Percentiles rank a stretch among this genome's conserved stretches.
Conservation (phyloP, 1,139 yeast species). For the Blastobotrys aristatus region DNA sequence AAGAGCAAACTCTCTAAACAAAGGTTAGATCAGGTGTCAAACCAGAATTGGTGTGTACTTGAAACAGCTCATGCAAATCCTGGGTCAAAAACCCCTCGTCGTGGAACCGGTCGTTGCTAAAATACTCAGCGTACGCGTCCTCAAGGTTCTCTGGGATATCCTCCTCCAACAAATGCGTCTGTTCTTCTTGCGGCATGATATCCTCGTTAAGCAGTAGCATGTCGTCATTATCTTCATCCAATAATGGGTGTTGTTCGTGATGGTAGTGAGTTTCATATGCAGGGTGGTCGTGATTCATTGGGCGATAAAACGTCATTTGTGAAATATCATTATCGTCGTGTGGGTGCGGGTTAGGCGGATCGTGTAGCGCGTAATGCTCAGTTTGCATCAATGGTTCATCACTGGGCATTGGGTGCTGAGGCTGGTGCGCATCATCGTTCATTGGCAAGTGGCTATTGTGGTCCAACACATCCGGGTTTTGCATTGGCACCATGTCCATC, state of each 20-base stretch:
- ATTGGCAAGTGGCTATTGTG: neutral
- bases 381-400: neutral
- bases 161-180: constrained; percentile 22
- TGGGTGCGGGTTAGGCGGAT: neutral
- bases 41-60: constrained; percentile 15
- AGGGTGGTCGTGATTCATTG: constrained; percentile 8
- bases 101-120: constrained; percentile 15
- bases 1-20: constrained; percentile 6
- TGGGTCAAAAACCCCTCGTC: constrained; percentile 15
- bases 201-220: constrained; percentile 26
- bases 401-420: neutral
- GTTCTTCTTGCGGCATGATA: constrained; percentile 28
- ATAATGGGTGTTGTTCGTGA: neutral
- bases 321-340: constrained; percentile 1
- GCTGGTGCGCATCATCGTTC: neutral
- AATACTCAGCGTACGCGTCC: constrained; percentile 22
- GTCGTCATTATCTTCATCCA: constrained; percentile 15
- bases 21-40: constrained; percentile 15
- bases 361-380: neutral
- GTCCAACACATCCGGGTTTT: neutral
- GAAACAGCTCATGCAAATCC: constrained; percentile 15
- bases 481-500: constrained; percentile 4
- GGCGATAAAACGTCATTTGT: constrained; percentile 4
- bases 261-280: neutral
- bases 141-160: constrained; percentile 20